Conservation (phyloP, 495 filamentous ascomycete species). For the Lentithecium fluviatile region DNA sequence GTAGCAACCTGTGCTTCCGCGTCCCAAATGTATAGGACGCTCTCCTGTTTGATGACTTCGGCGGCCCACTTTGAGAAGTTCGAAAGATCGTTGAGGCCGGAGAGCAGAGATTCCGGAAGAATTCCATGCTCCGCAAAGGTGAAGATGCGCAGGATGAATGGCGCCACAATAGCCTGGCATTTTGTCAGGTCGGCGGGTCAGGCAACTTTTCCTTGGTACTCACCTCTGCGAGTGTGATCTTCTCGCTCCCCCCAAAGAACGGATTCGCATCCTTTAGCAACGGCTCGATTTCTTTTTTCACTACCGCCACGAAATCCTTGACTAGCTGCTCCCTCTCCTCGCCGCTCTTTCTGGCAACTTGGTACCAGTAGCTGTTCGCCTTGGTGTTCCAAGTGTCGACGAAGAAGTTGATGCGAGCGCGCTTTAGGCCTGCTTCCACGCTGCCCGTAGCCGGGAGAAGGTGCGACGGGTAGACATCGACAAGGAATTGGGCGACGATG, state of each 20-base stretch:
- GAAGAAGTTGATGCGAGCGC: conserved; percentile 75
- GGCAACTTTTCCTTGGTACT: conserved; percentile 12
- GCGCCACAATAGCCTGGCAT: conserved; percentile 64
- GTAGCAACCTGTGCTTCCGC: conserved; percentile 39
- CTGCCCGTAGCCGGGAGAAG: conserved; percentile 51
- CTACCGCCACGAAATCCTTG: conserved; percentile 51
- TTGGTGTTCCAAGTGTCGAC: conserved; percentile 72
- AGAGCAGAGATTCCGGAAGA: conserved; percentile 49
- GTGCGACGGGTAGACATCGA: conserved; percentile 55
- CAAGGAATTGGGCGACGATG: conserved; percentile 76
- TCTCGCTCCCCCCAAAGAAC: conserved; percentile 78
- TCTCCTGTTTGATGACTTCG: conserved; percentile 61
- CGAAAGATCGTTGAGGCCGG: conserved; percentile 56
- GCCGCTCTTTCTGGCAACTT: conserved; percentile 44
- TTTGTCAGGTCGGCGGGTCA: not conserved
- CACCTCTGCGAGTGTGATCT: conserved; percentile 77
- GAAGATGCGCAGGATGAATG: conserved; percentile 63
- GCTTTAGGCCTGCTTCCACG: conserved; percentile 48
- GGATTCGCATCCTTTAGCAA: conserved; percentile 64
- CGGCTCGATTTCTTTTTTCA: conserved; percentile 75
- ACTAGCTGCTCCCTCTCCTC: conserved; percentile 46
- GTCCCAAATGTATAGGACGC: conserved; percentile 66
- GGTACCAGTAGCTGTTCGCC: conserved; percentile 50
- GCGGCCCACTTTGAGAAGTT: conserved; percentile 67
- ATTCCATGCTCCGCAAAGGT: conserved; percentile 52